Evolutionary conservation across 2,329 filamentous ascomycete species (phyloP).

Genomic region (Furcasterigmium sp.): DNA sequence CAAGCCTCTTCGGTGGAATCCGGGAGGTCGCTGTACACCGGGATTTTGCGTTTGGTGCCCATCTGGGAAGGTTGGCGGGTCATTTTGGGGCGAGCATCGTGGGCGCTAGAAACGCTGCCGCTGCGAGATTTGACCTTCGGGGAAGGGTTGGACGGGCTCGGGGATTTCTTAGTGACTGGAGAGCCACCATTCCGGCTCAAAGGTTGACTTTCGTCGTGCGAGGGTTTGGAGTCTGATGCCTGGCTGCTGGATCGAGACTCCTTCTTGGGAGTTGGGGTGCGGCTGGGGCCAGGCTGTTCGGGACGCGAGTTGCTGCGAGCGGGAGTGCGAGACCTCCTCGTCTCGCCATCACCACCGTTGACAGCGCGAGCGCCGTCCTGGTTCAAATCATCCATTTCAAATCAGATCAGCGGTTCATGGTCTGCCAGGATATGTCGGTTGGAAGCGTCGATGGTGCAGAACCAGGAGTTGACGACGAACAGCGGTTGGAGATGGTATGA

Average conservation of each 20-base stretch:
- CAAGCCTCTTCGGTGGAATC: constrained; percentile 75
- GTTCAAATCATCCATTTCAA: neutral
- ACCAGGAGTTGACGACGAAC: too few species aligned
- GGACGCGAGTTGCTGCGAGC: neutral
- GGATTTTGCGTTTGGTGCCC: constrained; percentile 52
- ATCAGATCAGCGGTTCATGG: neutral
- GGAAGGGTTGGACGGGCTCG: constrained; percentile 30
- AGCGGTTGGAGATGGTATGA: too few species aligned
- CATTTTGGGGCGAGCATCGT: constrained; percentile 54
- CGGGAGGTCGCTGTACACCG: constrained; percentile 68
- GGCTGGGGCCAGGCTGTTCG: neutral
- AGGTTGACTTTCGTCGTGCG: neutral
- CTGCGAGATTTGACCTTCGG: constrained; percentile 40
- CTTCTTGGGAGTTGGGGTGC: neutral
- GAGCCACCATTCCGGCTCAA: neutral
- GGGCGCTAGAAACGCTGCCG: constrained; percentile 42
- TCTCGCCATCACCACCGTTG: neutral
- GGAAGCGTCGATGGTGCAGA: too few species aligned
- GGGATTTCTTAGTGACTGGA: neutral
- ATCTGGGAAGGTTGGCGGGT: constrained; percentile 12
- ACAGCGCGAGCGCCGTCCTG: neutral
- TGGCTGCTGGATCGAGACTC: neutral
- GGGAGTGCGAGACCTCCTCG: neutral
- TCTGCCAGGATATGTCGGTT: neutral
- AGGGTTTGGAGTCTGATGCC: neutral